These are phyloP conservation scores for Termitomyces sp. DNA, from an alignment of 768 basidiomycete species.

Conservation along the genomic window DNA sequence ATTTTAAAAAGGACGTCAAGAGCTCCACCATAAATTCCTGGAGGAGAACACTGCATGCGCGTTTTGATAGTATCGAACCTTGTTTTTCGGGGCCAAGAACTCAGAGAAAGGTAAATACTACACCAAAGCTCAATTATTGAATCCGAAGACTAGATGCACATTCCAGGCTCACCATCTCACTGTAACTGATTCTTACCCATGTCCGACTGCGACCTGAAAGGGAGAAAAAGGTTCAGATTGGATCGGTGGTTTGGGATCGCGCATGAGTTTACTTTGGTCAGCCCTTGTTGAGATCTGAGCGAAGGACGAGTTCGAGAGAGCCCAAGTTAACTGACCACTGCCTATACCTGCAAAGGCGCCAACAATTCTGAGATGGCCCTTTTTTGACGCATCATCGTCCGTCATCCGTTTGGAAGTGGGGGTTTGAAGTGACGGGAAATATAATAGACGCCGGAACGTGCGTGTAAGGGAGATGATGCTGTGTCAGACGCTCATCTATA, in stretches of 20 bases:
- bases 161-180: slow-evolving; percentile 4
- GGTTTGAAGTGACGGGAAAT: slow-evolving; percentile 1
- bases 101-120: background rate
- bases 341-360: slow-evolving; percentile 56
- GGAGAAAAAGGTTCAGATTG: background rate
- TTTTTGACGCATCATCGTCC: slow-evolving; percentile 23
- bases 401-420: slow-evolving; percentile 18
- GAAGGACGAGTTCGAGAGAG: background rate
- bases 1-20: slow-evolving; percentile 53
- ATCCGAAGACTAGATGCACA: background rate
- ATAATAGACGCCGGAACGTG: slow-evolving; percentile 2
- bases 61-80: slow-evolving; percentile 75
- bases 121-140: slow-evolving; percentile 1
- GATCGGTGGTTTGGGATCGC: background rate
- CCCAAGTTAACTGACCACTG: slow-evolving; percentile 38
- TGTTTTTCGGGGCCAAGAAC: slow-evolving; percentile 3
- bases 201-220: slow-evolving; percentile 61
- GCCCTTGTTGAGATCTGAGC: slow-evolving; percentile 23
- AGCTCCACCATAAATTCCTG: slow-evolving; percentile 57
- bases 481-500: background rate
- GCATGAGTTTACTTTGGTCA: slow-evolving; percentile 39
- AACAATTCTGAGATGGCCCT: slow-evolving; percentile 40
- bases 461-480: background rate
- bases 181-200: slow-evolving; percentile 42
- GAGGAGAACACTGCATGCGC: slow-evolving; percentile 62